These are phyloP conservation scores for Cucurbita pepo DNA, from an alignment of 306 rosid genomes.

Conservation along the genomic window DNA sequence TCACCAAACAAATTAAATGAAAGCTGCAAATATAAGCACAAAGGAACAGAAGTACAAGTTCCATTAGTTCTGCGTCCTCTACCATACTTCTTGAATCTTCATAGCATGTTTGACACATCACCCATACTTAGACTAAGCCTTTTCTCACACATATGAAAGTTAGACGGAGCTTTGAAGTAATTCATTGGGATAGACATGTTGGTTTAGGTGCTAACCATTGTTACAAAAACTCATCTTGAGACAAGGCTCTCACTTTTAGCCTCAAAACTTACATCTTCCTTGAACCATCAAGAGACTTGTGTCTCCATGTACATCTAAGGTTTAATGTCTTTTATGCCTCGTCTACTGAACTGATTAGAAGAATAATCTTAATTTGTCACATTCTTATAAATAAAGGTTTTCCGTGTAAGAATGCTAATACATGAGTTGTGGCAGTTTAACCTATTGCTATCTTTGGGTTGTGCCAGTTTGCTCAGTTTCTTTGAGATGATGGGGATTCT, in stretches of 20 bases:
- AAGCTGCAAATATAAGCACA: slow-evolving; percentile 44
- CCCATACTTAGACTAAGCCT: neutral
- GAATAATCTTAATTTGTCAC: neutral
- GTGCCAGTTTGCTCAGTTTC: too few relatives aligned
- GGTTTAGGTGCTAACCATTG: neutral
- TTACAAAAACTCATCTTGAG: neutral
- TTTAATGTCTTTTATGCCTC: neutral
- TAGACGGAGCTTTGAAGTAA: too few relatives aligned
- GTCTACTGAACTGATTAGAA: neutral
- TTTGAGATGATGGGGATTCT: neutral
- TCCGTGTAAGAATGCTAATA: neutral
- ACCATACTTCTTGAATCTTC: neutral
- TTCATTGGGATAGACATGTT: neutral
- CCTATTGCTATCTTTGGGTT: neutral
- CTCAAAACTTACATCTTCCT: neutral
- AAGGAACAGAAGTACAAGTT: slow-evolving; percentile 8
- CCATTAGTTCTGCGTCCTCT: neutral
- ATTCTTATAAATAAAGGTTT: neutral
- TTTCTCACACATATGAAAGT: neutral
- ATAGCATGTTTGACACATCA: neutral
- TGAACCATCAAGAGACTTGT: neutral
- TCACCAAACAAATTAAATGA: slow-evolving; percentile 54
- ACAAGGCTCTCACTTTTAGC: neutral
- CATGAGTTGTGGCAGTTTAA: neutral
- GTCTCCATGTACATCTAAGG: neutral